Base-by-base conservation (phyloP, 2,329 filamentous ascomycete genomes). In the Stemphylium lycopersici region DNA sequence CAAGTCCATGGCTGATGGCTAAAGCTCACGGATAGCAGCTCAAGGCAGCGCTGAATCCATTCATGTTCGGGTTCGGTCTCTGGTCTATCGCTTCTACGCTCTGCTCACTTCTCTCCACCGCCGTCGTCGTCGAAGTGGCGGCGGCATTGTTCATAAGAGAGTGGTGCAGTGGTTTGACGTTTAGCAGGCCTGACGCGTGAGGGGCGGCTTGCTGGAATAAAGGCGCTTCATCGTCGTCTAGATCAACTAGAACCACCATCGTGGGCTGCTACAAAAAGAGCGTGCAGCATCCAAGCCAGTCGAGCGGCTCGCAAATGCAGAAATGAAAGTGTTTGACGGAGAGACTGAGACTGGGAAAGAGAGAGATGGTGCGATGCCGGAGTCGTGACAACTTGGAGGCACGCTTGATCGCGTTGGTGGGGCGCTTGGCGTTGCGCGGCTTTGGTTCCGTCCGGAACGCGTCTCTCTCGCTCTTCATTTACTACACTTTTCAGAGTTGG, bases 1-100 rank as follows among this genome's bases (percentile, higher is more conserved):
- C 56, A 51, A 49, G 63, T 72, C 66, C 64, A 68, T 67, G 66
- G 26, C 26, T 61, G 67, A 50, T 57, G 66, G 70, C 67, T 69
- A 56, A 71, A 72, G 80, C 81, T 80, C 84, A 88, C 86, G 86
- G 86, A 81, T 88, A 88, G 79, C 85, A 87, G 74, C 83, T 84
- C 74, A 89, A 76, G 71, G 84, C 84, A 70, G 83, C 81, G 60
- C 84, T 84, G 76, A 87, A 83, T 64, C 79, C 78, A 77, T 83
- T 86, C 72, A 80, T 74, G 66, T 87, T 87, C 49, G 78, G 83
- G 69, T 81, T 80, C 24, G 68, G 70, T 59, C 78, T 70, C 48
- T 67, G 65, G 26, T 70, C 69, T 42, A 66, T 58, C 22, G 44
- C 63, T 13, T n/a, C 48, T 39, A 51, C 52, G 47, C 56, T 44